Base-by-base conservation (phyloP, 495 filamentous ascomycete genomes). In the Podospora anserina region DNA sequence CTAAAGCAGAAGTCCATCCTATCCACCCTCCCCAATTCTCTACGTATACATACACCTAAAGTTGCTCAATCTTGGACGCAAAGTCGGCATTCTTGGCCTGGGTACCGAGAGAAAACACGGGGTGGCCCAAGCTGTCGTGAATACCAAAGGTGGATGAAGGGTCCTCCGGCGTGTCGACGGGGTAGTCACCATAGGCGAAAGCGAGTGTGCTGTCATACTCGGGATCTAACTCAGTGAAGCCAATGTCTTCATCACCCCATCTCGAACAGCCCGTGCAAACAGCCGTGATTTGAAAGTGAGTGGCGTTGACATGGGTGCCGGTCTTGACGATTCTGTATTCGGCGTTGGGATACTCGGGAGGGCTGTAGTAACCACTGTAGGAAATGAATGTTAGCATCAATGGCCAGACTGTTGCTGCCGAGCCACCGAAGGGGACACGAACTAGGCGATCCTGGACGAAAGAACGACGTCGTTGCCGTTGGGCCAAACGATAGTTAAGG, bases 91-190 rank as follows among this genome's bases (percentile, higher is more conserved):
- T 78, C 63, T 70, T 66, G 61, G 66, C 78, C 60, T 63, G 61
- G 20, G 58, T 65, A 7, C 67, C 72, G 58, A 83, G 69, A 63
- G 82, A 78, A 57, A 75, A 80, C 5, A 80, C 74, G 63, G 80
- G 82, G 64, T 82, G 82, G 57, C 80, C 82, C 53, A 82, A 70
- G 66, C 76, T 77, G 66, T 81, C 79, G 71, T 83, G 82, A 72
- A 83, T 83, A 67, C 76, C 77, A 71, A 83, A 83, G 28, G 70
- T 69, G 6, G 76, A 72, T 18, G 75, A 72, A 9, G 67, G 61
- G 65, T 76, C 77, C 5, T 49, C 61, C 0, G 81, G 82, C 4
- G 72, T 73, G 44, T 82, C 78, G 13, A 82, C 78, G 11, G 75
- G 75, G 20, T 68, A 67, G 55, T 71, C 63, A 5, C 75, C 76